These are phyloP conservation scores for Pseudognaphalium luteoalbum DNA, from an alignment of 129 eudicot species.

Conservation along the genomic window DNA sequence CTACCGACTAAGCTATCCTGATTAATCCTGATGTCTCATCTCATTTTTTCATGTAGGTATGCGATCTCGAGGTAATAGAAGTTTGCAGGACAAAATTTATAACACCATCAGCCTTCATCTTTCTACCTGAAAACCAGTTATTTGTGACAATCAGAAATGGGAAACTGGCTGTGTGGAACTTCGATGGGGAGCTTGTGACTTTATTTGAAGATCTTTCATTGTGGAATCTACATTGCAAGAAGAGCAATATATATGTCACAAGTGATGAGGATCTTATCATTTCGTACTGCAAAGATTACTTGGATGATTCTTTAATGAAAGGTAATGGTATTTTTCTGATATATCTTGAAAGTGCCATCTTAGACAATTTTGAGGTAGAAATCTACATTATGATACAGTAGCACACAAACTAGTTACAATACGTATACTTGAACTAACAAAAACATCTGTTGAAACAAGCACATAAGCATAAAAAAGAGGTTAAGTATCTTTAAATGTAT, in stretches of 20 bases:
- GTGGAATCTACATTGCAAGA: constrained; percentile 95
- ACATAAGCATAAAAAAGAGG: too few relatives aligned
- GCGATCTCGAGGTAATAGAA: constrained; percentile 69
- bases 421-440: not conserved
- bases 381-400: not conserved
- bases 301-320: constrained; percentile 59
- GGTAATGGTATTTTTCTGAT: constrained; percentile 51
- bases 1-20: too few relatives aligned
- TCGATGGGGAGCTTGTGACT: constrained; percentile 91
- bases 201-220: constrained; percentile 86
- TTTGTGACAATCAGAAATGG: constrained; percentile 78
- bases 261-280: constrained; percentile 93
- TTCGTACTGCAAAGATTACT: constrained; percentile 83
- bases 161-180: constrained; percentile 92
- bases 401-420: not conserved
- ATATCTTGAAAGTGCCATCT: not conserved
- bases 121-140: constrained; percentile 74
- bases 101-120: constrained; percentile 96
- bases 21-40: too few relatives aligned
- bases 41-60: constrained; percentile 46
- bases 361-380: not conserved
- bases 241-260: constrained; percentile 80
- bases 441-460: not conserved
- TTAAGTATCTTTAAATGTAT: too few relatives aligned
- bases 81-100: constrained; percentile 82